Evolutionary conservation across 371 early-diverging fungal genomes (phyloP).

Genomic region (Mortierella sp.): DNA sequence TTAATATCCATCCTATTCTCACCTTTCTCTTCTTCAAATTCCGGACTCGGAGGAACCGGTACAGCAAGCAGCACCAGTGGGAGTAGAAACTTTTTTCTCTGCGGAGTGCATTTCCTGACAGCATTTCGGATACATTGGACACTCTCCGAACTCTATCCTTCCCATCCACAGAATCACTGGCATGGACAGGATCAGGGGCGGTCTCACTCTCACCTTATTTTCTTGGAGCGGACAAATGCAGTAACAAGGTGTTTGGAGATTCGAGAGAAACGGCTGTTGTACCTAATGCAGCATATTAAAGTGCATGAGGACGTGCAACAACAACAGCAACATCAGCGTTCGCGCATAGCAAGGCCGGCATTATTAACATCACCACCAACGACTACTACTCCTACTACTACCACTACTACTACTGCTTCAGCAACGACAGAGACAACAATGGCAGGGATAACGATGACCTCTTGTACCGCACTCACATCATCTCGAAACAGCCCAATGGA

Average conservation of each 20-base stretch:
- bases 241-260: background rate
- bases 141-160: background rate
- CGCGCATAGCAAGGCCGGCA: background rate
- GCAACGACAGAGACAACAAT: background rate
- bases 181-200: background rate
- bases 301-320: background rate
- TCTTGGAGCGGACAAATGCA: conserved; percentile 8
- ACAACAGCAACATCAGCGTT: background rate
- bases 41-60: background rate
- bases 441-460: background rate
- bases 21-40: background rate
- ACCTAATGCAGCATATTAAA: conserved; percentile 17
- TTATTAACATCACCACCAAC: too few relatives aligned
- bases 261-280: conserved; percentile 23
- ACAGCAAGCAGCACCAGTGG: too few relatives aligned
- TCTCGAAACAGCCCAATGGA: background rate
- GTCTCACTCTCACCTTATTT: background rate
- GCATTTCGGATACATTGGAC: conserved; percentile 21
- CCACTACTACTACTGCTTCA: too few relatives aligned
- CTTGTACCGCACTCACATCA: background rate
- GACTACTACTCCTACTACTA: background rate
- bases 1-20: background rate
- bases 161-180: background rate
- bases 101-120: conserved; percentile 26
- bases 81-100: conserved; percentile 11